Evolutionary conservation across 1,139 yeast species (phyloP).

Genomic region (Geotrichum klebahnii): DNA sequence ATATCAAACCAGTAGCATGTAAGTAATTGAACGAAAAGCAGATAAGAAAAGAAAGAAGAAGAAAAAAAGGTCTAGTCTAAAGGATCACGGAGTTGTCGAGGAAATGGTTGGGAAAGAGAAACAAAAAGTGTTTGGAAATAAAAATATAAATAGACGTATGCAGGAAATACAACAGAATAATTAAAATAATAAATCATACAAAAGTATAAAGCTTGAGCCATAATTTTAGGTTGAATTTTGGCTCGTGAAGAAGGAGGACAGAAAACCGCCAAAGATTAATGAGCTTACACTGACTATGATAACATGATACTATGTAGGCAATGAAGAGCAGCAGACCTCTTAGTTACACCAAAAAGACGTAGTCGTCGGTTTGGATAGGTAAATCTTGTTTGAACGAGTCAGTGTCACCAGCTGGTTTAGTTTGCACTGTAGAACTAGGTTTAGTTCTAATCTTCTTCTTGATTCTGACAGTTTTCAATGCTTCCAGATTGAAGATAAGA

Average conservation of each 20-base stretch:
- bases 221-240: too few species aligned
- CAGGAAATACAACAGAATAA: background rate
- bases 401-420: background rate
- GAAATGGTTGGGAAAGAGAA: background rate
- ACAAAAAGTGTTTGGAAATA: background rate
- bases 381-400: too few species aligned
- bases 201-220: too few species aligned
- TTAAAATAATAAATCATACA: too few species aligned
- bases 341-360: background rate
- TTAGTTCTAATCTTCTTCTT: background rate
- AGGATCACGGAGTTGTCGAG: background rate
- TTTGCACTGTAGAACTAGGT: background rate
- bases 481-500: background rate
- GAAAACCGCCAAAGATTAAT: too few species aligned
- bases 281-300: too few species aligned
- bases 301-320: too few species aligned
- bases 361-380: background rate
- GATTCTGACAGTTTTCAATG: background rate
- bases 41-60: background rate
- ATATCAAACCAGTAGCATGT: background rate
- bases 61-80: background rate
- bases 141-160: background rate
- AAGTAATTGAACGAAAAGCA: background rate
- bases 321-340: too few species aligned
- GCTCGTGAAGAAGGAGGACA: background rate